Evolutionary conservation across 2,329 filamentous ascomycete species (phyloP), one percentile per base, ranked within the genome.

Genomic region (Chrysosporium queenslandicum): DNA sequence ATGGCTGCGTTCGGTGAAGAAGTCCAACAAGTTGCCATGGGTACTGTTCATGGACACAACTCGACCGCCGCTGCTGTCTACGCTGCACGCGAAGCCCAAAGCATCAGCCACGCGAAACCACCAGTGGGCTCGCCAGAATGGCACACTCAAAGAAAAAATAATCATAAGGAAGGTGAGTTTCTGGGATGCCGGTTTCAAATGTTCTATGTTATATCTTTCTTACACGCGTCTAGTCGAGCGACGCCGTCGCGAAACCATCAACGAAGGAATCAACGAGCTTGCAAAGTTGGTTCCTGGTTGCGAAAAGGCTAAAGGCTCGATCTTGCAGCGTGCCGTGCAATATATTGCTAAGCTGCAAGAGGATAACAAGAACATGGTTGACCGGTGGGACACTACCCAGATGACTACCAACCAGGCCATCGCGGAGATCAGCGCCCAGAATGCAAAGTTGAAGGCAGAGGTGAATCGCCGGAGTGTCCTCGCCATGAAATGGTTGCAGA

Each of bases 231-330:
- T 51, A 97, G 92, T 98, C 56, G 92, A 98, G 72, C 88, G 92
- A 55, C 87, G 92, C 54, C 88, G 92, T 41, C 87, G 92, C 58
- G 92, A 98, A 71, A 96, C 92, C 0, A 98, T 98, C 68, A 98
- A 98, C 60, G 92, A 98, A 71, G 92, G 92, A 46, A 98, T 98
- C 61, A 97, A 96, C 64, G 92, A 97, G 69, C 80, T 98, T 27
- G 87, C 91, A 60, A 97, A 96, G 73, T 94, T 98, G 59, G 92
- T 98, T 0, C 92, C 92, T 0, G 89, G 89, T 12, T 96, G 91
- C 63, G 92, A 98, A 71, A 98, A 97, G 77, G 97, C 98, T 75
- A 98, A 98, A 71, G 92, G 92, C 0, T 94, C 89, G 2, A 97
- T 98, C 58, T 75, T 98, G 34, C 87, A 94, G 66, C 87, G 91